Evolutionary conservation across 2,329 filamentous ascomycete species (phyloP).

Genomic region (Zymoseptoria crescenta): DNA sequence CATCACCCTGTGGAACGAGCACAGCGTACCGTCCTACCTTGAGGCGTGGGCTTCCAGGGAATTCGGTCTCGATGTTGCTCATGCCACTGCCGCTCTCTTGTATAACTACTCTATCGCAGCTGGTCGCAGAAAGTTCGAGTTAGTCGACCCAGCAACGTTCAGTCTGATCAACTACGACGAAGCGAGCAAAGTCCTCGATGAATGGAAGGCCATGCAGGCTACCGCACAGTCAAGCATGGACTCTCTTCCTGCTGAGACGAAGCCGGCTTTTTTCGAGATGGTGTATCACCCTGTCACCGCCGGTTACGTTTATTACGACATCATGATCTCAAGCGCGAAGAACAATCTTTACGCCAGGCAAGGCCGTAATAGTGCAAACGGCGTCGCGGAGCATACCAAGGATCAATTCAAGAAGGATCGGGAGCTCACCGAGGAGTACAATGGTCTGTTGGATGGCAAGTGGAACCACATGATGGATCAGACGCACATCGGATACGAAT

Average conservation of each 20-base stretch:
- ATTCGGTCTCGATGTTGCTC: conserved; percentile 45
- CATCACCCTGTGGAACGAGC: conserved; percentile 48
- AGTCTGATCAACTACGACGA: conserved; percentile 58
- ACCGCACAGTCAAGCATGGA: conserved; percentile 52
- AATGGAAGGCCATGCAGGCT: conserved; percentile 48
- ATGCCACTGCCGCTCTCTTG: conserved; percentile 45
- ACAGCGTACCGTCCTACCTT: conserved; percentile 51
- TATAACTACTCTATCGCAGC: conserved; percentile 51
- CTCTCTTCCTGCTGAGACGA: conserved; percentile 41
- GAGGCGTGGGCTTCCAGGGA: conserved; percentile 50
- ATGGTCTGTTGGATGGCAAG: conserved; percentile 54
- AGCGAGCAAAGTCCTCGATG: conserved; percentile 49
- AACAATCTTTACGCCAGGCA: conserved; percentile 51
- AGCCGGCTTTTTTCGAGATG: conserved; percentile 56
- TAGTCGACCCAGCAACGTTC: conserved; percentile 51
- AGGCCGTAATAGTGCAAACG: conserved; percentile 50
- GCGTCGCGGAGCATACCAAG: conserved; percentile 46
- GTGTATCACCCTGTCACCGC: conserved; percentile 54
- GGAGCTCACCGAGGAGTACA: conserved; percentile 49
- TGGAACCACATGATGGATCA: conserved; percentile 39
- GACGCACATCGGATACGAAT: conserved; percentile 48
- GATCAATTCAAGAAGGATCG: conserved; percentile 50
- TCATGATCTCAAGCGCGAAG: conserved; percentile 43
- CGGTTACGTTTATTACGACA: conserved; percentile 49
- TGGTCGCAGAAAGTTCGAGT: conserved; percentile 54